These are phyloP conservation scores for Neofusicoccum ribis DNA, from an alignment of 2,329 filamentous ascomycete genomes.

Conservation along the genomic window DNA sequence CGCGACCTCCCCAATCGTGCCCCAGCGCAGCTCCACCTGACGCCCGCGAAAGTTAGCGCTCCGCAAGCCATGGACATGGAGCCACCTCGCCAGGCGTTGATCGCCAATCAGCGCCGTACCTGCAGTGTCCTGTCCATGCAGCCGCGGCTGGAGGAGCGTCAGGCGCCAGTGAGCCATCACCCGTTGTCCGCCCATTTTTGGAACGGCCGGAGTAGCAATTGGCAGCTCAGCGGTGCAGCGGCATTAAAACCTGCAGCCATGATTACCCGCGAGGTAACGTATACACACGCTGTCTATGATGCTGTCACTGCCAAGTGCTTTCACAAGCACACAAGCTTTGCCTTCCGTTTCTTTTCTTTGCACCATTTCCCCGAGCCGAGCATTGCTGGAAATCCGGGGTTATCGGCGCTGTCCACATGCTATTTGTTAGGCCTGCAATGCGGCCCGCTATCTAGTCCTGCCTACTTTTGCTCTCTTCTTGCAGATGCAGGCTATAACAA, in stretches of 20 bases:
- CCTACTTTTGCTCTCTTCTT: not conserved
- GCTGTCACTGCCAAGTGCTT: not conserved
- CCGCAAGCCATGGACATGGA: conserved; percentile 6
- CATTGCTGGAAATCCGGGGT: not conserved
- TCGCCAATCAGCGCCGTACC: conserved; percentile 5
- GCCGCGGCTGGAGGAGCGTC: not conserved
- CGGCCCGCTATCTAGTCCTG: too few species aligned
- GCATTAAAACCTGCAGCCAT: not conserved
- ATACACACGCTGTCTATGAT: not conserved
- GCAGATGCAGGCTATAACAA: not conserved
- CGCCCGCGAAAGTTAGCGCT: not conserved
- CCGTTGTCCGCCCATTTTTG: not conserved
- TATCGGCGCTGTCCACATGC: not conserved
- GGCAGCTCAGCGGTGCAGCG: not conserved
- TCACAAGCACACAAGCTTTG: not conserved
- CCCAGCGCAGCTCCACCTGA: not conserved
- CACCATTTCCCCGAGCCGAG: not conserved
- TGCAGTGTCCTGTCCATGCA: conserved; percentile 1
- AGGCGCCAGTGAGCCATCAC: not conserved
- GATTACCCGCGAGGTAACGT: conserved; percentile 1
- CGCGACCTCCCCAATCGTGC: not conserved
- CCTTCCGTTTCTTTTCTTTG: not conserved
- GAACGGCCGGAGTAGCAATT: not conserved
- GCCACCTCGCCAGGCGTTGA: not conserved
- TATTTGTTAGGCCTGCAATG: too few species aligned